Evolutionary conservation across 2,329 filamentous ascomycete species (phyloP).

Genomic region (Aureobasidium vineae): DNA sequence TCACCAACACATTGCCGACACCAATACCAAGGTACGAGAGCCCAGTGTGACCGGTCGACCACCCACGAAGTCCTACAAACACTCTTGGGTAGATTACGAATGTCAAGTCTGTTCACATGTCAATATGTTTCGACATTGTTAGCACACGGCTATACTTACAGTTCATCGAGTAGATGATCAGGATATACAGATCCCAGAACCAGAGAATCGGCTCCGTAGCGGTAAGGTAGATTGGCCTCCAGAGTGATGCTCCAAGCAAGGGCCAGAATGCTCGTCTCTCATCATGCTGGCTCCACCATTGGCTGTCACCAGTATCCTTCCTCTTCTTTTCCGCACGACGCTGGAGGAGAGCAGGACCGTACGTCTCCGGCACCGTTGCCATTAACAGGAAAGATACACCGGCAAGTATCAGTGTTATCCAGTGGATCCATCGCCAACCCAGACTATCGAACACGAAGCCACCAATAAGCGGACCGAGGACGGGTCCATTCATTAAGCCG

Average conservation of each 20-base stretch:
- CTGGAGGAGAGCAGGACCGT: constrained; percentile 54
- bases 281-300: constrained; percentile 77
- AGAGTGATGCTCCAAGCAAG: constrained; percentile 41
- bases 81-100: constrained; percentile 54
- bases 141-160: constrained; percentile 39
- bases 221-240: constrained; percentile 47
- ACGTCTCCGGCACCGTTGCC: constrained; percentile 55
- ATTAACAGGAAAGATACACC: constrained; percentile 55
- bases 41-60: constrained; percentile 47
- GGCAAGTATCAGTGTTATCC: constrained; percentile 50
- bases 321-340: constrained; percentile 60
- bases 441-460: constrained; percentile 18
- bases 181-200: constrained; percentile 48
- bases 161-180: constrained; percentile 49
- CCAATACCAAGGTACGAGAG: constrained; percentile 51
- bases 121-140: neutral
- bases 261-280: constrained; percentile 51
- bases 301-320: constrained; percentile 63
- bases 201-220: constrained; percentile 50
- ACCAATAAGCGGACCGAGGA: constrained; percentile 21
- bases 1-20: constrained; percentile 47
- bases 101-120: constrained; percentile 1
- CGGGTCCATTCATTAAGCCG: constrained; percentile 64
- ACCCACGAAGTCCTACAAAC: constrained; percentile 51
- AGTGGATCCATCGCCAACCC: constrained; percentile 27